These are phyloP conservation scores for Saturnispora kantuleensis DNA, from an alignment of 805 yeast species.

Conservation along the genomic window DNA sequence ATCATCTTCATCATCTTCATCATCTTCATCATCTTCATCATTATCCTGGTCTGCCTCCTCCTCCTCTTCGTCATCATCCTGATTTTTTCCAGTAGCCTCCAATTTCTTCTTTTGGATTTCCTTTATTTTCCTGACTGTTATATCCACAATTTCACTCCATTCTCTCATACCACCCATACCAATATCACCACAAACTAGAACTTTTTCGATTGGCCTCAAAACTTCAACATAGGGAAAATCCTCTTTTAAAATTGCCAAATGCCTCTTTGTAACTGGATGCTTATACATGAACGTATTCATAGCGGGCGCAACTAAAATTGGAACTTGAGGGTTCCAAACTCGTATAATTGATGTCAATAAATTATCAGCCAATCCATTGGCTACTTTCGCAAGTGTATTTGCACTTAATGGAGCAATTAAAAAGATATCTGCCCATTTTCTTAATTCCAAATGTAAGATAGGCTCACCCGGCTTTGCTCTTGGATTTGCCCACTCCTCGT, in stretches of 20 bases:
- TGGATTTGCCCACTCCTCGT: constrained; percentile 73
- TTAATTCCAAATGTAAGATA: constrained; percentile 84
- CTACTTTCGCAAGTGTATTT: constrained; percentile 80
- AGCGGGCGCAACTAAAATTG: constrained; percentile 87
- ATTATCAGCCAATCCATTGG: constrained; percentile 89
- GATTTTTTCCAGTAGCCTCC: constrained; percentile 28
- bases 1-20: too few relatives aligned
- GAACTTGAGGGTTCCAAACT: constrained; percentile 92
- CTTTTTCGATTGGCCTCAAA: constrained; percentile 91
- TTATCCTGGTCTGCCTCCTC: constrained; percentile 39
- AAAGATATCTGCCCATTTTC: constrained; percentile 94
- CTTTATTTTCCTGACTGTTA: constrained; percentile 61
- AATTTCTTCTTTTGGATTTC: constrained; percentile 45
- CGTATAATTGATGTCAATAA: constrained; percentile 80
- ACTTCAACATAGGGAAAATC: constrained; percentile 95
- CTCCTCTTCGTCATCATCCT: constrained; percentile 36
- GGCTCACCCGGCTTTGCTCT: constrained; percentile 78
- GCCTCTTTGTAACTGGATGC: constrained; percentile 79
- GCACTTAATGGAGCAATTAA: constrained; percentile 94
- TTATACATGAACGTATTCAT: constrained; percentile 92
- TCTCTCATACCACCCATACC: constrained; percentile 99
- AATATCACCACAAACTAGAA: constrained; percentile 89
- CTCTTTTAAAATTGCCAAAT: constrained; percentile 62
- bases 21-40: constrained; percentile 31
- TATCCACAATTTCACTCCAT: constrained; percentile 87